Conservation (phyloP, 2,329 filamentous ascomycete species). For the Anthostomella pinea region DNA sequence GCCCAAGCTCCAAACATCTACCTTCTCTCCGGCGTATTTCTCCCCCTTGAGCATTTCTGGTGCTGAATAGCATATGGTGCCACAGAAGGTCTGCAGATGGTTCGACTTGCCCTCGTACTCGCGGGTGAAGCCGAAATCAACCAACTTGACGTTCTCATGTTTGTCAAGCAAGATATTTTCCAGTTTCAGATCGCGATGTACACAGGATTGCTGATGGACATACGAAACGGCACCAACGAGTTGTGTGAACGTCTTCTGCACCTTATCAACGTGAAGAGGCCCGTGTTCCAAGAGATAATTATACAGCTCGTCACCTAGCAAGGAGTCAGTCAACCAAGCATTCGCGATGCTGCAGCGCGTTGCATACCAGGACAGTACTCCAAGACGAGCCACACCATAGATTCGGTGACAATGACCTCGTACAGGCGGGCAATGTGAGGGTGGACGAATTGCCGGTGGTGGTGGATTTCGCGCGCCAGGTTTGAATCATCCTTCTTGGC, state of each 20-base stretch:
- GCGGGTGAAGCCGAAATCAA: conserved; percentile 96
- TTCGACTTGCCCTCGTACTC: conserved; percentile 96
- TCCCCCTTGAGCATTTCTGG: conserved; percentile 98
- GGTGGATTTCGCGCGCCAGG: conserved; percentile 94
- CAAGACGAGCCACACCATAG: conserved; percentile 89
- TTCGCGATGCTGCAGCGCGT: neutral
- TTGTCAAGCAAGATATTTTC: conserved; percentile 97
- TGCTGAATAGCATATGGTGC: conserved; percentile 95
- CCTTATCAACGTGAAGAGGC: conserved; percentile 77
- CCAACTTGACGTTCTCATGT: conserved; percentile 93
- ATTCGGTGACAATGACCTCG: conserved; percentile 97
- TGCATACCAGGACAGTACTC: conserved; percentile 87
- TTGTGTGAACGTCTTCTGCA: conserved; percentile 94
- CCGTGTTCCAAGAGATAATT: conserved; percentile 90
- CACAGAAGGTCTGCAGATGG: conserved; percentile 95
- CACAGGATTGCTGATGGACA: conserved; percentile 91
- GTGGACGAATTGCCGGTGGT: conserved; percentile 96
- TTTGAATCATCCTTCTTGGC: conserved; percentile 95
- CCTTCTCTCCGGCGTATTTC: conserved; percentile 96
- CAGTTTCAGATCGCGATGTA: conserved; percentile 93
- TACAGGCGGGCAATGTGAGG: conserved; percentile 96
- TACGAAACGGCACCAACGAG: conserved; percentile 92
- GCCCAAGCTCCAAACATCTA: conserved; percentile 91
- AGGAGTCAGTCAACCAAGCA: conserved; percentile 26
- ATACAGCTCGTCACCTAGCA: conserved; percentile 86